phyloP scores from a whole-genome alignment of 441 rosid genomes.

The Pelargonium myrrhifolium region DNA sequence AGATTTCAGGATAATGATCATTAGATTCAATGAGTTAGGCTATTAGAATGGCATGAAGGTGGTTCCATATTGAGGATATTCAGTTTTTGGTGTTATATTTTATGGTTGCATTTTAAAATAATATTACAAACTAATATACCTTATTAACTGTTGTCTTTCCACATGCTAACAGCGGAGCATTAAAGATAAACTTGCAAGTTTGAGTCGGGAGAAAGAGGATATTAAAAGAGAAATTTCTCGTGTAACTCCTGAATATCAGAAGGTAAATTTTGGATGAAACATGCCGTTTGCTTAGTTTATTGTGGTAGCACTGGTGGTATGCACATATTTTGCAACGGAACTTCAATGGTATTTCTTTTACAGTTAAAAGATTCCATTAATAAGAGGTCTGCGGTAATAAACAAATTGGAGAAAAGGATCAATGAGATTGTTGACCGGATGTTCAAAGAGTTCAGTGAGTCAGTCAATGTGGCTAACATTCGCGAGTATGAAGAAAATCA shows the following conservation, averaged over 20 bases:
- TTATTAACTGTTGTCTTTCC: neutral
- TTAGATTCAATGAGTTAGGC: slow-evolving; percentile 5
- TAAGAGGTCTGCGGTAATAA: slow-evolving; percentile 57
- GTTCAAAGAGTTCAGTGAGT: slow-evolving; percentile 67
- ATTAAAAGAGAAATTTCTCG: slow-evolving; percentile 63
- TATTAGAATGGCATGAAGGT: neutral
- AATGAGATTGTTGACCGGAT: slow-evolving; percentile 83
- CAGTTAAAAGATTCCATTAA: slow-evolving; percentile 54
- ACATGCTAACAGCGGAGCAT: slow-evolving; percentile 57
- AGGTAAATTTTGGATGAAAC: slow-evolving; percentile 40
- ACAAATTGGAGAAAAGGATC: slow-evolving; percentile 80
- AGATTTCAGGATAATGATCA: neutral
- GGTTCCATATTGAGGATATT: neutral
- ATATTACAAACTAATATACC: neutral
- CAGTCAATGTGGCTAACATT: slow-evolving; percentile 86
- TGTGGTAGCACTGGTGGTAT: slow-evolving; percentile 11
- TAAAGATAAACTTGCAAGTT: slow-evolving; percentile 66
- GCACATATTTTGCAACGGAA: neutral
- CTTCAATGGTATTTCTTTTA: slow-evolving; percentile 21
- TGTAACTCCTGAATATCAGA: slow-evolving; percentile 54
- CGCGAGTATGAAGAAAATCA: slow-evolving; percentile 98
- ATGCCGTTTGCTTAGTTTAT: slow-evolving; percentile 7
- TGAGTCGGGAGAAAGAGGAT: slow-evolving; percentile 71
- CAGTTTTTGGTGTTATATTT: neutral
- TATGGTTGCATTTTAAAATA: neutral